These are phyloP conservation scores for Candida morakotiae DNA, from an alignment of 805 yeast genomes.

Conservation along the genomic window DNA sequence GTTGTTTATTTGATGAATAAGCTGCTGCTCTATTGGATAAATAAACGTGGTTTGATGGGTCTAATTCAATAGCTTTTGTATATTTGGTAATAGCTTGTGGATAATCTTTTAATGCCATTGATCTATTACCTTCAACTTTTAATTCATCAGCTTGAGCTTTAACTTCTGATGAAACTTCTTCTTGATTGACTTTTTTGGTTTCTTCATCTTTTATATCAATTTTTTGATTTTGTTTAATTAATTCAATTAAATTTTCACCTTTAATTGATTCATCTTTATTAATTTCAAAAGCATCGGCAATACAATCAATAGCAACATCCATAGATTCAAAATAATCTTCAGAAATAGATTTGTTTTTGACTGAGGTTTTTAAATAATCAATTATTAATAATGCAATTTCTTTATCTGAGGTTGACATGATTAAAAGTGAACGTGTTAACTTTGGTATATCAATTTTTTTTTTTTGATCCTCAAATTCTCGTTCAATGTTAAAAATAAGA, in stretches of 20 bases:
- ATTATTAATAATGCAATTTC: conserved; percentile 73
- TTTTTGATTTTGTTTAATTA: conserved; percentile 32
- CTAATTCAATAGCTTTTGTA: conserved; percentile 70
- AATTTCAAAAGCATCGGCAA: conserved; percentile 80
- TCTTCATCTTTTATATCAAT: conserved; percentile 28
- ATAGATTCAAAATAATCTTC: conserved; percentile 84
- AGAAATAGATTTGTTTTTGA: conserved; percentile 57
- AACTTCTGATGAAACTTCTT: conserved; percentile 47
- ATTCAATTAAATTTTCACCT: conserved; percentile 45
- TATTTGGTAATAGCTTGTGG: conserved; percentile 70
- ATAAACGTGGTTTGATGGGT: conserved; percentile 75
- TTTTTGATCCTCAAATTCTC: background rate
- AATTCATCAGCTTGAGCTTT: conserved; percentile 76
- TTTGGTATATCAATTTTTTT: background rate
- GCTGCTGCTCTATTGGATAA: conserved; percentile 97
- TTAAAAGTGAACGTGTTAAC: background rate
- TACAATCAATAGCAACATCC: conserved; percentile 91
- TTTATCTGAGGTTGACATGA: conserved; percentile 36
- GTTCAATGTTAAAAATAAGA: too few relatives aligned
- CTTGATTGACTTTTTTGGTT: too few relatives aligned
- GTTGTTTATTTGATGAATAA: conserved; percentile 71
- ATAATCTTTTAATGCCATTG: conserved; percentile 75
- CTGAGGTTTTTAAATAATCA: conserved; percentile 59
- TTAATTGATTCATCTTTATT: conserved; percentile 45
- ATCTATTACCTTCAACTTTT: conserved; percentile 85